A percentile compares a stretch with the other conserved stretches of the same genome.
Evolutionary conservation across 1,284 basidiomycete genomes (phyloP).

Genomic region (Heterobasidion parviporum): DNA sequence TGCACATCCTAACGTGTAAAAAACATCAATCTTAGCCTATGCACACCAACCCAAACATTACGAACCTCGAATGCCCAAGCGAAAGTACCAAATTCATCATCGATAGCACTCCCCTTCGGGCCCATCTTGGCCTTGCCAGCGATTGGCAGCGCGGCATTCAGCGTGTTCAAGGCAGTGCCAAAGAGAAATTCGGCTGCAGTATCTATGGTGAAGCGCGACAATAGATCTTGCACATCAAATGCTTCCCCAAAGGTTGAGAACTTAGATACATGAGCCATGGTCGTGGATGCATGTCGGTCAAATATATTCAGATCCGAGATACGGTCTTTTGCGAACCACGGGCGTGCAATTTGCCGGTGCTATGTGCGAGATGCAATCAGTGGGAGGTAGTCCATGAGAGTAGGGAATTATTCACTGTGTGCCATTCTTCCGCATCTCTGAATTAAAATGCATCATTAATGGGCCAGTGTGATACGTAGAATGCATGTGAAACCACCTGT

Average conservation of each 20-base stretch:
- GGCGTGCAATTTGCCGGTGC: slow-evolving; percentile 38
- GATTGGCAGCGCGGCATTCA: slow-evolving; percentile 43
- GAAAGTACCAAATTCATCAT: slow-evolving; percentile 53
- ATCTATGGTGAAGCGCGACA: slow-evolving; percentile 31
- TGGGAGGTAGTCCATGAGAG: not conserved
- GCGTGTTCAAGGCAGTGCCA: slow-evolving; percentile 44
- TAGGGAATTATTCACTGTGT: slow-evolving; percentile 9
- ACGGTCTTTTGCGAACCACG: slow-evolving; percentile 35
- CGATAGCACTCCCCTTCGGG: slow-evolving; percentile 46
- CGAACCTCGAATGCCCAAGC: slow-evolving; percentile 45
- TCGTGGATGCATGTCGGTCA: slow-evolving; percentile 29
- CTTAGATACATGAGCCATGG: slow-evolving; percentile 25
- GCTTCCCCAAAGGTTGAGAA: slow-evolving; percentile 25
- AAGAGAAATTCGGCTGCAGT: slow-evolving; percentile 34
- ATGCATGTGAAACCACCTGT: slow-evolving; percentile 32
- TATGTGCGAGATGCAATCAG: slow-evolving; percentile 17
- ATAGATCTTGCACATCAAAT: slow-evolving; percentile 32
- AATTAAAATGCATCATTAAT: not conserved
- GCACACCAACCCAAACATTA: not conserved
- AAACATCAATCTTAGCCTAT: too few relatives aligned
- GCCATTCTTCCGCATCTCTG: slow-evolving; percentile 42
- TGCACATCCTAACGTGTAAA: slow-evolving; percentile 30
- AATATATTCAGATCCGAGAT: slow-evolving; percentile 41
- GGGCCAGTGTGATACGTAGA: too few relatives aligned
- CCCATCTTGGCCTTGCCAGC: slow-evolving; percentile 35